Conservation (phyloP, 1,284 basidiomycete species). For the Pseudozyma pruni region DNA sequence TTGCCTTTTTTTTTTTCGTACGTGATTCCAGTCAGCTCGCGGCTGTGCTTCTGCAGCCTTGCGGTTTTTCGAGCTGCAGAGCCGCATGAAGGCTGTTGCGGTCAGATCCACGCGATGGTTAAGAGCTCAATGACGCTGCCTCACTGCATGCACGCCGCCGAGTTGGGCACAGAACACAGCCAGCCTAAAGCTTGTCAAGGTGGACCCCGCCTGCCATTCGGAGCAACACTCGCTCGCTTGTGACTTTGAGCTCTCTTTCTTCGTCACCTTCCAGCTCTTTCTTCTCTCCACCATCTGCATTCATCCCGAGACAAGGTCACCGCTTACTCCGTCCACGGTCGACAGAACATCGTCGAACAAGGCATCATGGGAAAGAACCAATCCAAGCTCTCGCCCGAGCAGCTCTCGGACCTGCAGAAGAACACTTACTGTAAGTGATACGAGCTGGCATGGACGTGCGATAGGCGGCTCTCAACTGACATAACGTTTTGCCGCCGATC, state of each 20-base stretch:
- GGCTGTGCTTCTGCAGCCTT: too few species aligned
- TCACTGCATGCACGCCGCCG: too few species aligned
- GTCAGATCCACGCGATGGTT: conserved; percentile 1
- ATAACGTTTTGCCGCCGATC: too few species aligned
- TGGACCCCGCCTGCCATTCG: conserved; percentile 14
- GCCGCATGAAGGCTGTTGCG: too few species aligned
- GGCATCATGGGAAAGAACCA: conserved; percentile 89
- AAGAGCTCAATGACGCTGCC: neutral
- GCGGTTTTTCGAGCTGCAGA: too few species aligned
- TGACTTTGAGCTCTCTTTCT: neutral
- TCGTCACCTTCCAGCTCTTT: neutral
- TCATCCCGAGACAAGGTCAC: neutral
- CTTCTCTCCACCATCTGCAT: conserved; percentile 13
- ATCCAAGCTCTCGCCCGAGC: conserved; percentile 93
- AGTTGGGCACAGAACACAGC: too few species aligned
- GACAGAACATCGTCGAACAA: neutral
- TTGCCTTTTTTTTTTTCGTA: too few species aligned
- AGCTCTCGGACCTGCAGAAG: conserved; percentile 95
- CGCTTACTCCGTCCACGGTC: neutral
- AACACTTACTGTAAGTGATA: conserved; percentile 89
- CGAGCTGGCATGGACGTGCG: neutral
- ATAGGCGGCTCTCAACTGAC: too few species aligned
- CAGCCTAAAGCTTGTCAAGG: neutral
- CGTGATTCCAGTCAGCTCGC: too few species aligned
- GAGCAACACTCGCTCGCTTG: neutral